These are phyloP conservation scores for Clonostachys byssicola DNA, from an alignment of 2,329 filamentous ascomycete species.

Conservation along the genomic window DNA sequence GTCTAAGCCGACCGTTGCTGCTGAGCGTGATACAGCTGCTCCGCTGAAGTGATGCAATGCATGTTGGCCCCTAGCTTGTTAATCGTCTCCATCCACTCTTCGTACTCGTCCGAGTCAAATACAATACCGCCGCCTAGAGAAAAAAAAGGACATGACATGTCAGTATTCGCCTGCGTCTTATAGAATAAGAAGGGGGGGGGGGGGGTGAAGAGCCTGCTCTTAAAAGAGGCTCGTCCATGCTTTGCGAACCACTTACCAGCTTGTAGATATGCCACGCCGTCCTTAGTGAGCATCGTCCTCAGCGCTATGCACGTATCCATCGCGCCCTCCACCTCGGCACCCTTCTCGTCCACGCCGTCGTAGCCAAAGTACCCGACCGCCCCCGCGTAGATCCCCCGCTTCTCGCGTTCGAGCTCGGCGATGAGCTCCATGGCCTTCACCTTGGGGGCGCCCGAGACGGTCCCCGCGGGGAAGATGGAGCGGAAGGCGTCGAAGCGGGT, in stretches of 20 bases:
- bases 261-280: conserved; percentile 87
- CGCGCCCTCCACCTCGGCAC: conserved; percentile 66
- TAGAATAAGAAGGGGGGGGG: background rate
- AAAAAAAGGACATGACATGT: conserved; percentile 1
- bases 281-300: conserved; percentile 91
- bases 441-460: conserved; percentile 92
- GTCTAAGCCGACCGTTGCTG: conserved; percentile 12
- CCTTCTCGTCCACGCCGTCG: conserved; percentile 61
- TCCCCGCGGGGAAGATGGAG: conserved; percentile 94
- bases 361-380: conserved; percentile 98
- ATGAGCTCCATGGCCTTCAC: conserved; percentile 97
- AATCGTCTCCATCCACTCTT: conserved; percentile 90
- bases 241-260: conserved; percentile 39
- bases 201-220: too few relatives aligned
- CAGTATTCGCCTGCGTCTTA: background rate
- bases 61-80: conserved; percentile 94
- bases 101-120: conserved; percentile 87
- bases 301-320: conserved; percentile 86
- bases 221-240: too few relatives aligned
- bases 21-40: conserved; percentile 52
- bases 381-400: conserved; percentile 91
- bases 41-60: conserved; percentile 80
- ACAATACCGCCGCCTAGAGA: conserved; percentile 75
- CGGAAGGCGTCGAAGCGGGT: conserved; percentile 94
- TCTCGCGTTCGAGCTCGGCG: conserved; percentile 88